Evolutionary conservation across 768 basidiomycete genomes (phyloP), one percentile per base, ranked within the genome.

Genomic region (Lentinula guzmanii): DNA sequence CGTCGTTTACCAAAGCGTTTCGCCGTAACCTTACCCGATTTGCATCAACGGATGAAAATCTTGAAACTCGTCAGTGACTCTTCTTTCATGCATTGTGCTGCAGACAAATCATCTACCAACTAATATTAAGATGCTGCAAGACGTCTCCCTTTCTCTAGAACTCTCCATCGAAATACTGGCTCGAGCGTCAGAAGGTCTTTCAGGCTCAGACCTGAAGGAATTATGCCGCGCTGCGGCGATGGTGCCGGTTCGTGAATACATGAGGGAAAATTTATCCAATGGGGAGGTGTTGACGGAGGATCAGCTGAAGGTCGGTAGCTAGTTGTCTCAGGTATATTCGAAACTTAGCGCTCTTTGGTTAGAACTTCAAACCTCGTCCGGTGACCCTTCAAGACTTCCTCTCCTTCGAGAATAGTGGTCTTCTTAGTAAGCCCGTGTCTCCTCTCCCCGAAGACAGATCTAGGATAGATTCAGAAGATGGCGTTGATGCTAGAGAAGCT

Each of bases 1-100:
- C 83, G 91, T n/a, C 88, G 95, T n/a, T 95, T 99, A 94, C 97
- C 97, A 1, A 98, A 96, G 72, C 91, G 95, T 10, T 98, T 98
- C 71, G 82, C 90, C 1, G 83, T 99, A 61, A 79, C 84, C 5
- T 78, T 98, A 15, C 97, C 97, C 3, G 85, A 90, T 61, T 70
- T 73, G 5, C 81, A 86, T 3, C 95, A 98, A 65, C 82, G 97
- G 35, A 75, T 85, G 57, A 93, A 90, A 71, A 98, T 98, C 63
- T 81, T 99, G 18, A 74, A 75, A 0, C 76, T 98, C 62, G 94
- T 95, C 66, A 56, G 82, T 71, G 13, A 34, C 35, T 51, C 18
- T 15, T 7, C 31, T 33, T 48, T 48, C 46, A 16, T 35, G 11
- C 5, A 41, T 13, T 55, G 37, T 34, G 5, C 34, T 6, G 6